phyloP scores from a whole-genome alignment of 805 yeast genomes.

The Zygoascus tannicola region DNA sequence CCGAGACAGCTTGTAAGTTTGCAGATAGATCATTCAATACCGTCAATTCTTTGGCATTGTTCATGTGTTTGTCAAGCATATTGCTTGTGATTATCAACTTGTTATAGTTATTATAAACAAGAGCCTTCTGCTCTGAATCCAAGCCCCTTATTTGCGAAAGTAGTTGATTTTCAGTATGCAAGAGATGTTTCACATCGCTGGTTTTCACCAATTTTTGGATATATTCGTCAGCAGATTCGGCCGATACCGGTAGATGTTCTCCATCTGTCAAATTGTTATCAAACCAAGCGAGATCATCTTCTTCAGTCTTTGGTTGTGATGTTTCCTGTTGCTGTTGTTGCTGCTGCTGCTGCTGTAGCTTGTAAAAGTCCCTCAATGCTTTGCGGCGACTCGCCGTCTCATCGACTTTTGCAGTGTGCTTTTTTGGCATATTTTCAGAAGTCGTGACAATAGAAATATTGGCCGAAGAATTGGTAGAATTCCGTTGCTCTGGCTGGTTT shows the following conservation, averaged over 20 bases:
- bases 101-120: constrained; percentile 31
- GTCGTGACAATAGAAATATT: too few species aligned
- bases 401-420: background rate
- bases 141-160: constrained; percentile 23
- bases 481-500: too few species aligned
- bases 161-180: constrained; percentile 22
- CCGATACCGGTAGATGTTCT: constrained; percentile 15
- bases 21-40: constrained; percentile 4
- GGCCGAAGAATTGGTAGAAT: too few species aligned
- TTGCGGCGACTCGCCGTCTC: constrained; percentile 18
- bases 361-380: constrained; percentile 30
- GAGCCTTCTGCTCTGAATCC: constrained; percentile 31
- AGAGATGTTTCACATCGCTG: constrained; percentile 18
- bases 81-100: constrained; percentile 29
- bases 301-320: background rate
- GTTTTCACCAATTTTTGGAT: constrained; percentile 14
- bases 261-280: constrained; percentile 5
- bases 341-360: constrained; percentile 20
- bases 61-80: constrained; percentile 22
- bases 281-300: background rate
- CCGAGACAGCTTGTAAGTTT: constrained; percentile 9
- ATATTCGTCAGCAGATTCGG: constrained; percentile 19
- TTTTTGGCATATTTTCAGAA: too few species aligned
- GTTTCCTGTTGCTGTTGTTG: constrained; percentile 3
- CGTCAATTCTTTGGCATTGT: background rate